phyloP scores from a whole-genome alignment of 2,329 filamentous ascomycete genomes.

The Penicillium rolfsii region DNA sequence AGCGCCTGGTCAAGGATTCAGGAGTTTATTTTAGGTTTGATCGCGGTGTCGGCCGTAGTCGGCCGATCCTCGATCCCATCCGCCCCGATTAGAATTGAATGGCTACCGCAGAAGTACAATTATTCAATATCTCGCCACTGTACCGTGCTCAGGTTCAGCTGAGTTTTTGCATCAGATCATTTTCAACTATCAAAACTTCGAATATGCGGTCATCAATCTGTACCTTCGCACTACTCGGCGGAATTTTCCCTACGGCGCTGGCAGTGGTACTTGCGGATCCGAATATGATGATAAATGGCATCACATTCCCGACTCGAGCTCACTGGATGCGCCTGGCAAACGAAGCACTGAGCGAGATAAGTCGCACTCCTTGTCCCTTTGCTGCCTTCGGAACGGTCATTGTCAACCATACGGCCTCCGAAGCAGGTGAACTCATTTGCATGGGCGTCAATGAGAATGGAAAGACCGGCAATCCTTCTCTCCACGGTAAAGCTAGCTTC shows the following conservation, averaged over 20 bases:
- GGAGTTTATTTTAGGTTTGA: neutral
- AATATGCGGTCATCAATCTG: neutral
- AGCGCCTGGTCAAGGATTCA: neutral
- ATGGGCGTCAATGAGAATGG: slow-evolving; percentile 54
- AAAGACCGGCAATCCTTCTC: slow-evolving; percentile 54
- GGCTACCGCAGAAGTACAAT: neutral
- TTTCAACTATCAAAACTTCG: neutral
- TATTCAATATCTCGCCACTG: neutral
- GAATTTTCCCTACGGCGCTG: neutral
- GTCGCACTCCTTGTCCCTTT: slow-evolving; percentile 55
- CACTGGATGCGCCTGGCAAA: slow-evolving; percentile 60
- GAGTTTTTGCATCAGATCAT: neutral
- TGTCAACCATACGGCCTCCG: slow-evolving; percentile 56
- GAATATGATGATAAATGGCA: slow-evolving; percentile 32
- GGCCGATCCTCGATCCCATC: neutral
- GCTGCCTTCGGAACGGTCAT: slow-evolving; percentile 58
- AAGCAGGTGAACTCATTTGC: slow-evolving; percentile 48
- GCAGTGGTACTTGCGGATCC: slow-evolving; percentile 9
- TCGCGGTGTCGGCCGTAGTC: neutral
- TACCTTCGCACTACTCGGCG: neutral
- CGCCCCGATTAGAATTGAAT: neutral
- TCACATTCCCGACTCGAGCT: slow-evolving; percentile 47
- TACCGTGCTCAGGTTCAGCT: neutral
- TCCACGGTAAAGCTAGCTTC: slow-evolving; percentile 48
- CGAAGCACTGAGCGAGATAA: slow-evolving; percentile 46